Conservation (phyloP, 306 rosid genomes). For the Acacia acuminata region DNA sequence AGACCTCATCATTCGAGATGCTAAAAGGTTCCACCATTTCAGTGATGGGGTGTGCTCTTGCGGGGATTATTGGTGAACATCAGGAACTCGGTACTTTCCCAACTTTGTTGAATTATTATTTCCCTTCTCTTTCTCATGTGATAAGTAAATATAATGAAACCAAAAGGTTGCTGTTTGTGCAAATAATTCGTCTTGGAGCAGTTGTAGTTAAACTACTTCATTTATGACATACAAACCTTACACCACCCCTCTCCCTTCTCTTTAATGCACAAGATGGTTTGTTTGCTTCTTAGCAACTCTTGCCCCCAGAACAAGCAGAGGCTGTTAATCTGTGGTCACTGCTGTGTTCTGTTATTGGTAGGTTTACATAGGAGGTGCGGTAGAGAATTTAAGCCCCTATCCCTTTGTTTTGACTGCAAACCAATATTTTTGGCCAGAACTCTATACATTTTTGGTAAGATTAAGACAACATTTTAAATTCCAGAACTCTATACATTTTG, state of each 20-base stretch:
- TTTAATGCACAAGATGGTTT: background rate
- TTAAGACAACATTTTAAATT: background rate
- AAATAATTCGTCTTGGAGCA: background rate
- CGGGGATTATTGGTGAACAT: slow-evolving; percentile 54
- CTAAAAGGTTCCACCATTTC: slow-evolving; percentile 54
- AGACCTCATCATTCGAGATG: slow-evolving; percentile 46
- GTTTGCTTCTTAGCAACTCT: background rate
- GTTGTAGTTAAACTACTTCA: background rate
- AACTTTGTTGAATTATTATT: background rate
- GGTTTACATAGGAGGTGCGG: background rate
- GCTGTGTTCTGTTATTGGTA: background rate
- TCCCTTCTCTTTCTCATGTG: slow-evolving; percentile 15
- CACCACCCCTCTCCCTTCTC: background rate
- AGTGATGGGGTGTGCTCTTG: slow-evolving; percentile 50
- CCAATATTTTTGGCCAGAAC: background rate
- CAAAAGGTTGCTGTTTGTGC: background rate
- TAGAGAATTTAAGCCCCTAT: background rate
- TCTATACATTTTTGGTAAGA: background rate
- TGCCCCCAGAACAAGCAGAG: background rate
- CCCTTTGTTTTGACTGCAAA: background rate
- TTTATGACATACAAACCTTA: background rate
- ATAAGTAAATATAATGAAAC: slow-evolving; percentile 7
- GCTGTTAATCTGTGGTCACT: background rate
- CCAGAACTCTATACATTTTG: background rate
- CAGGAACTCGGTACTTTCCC: slow-evolving; percentile 27